Evolutionary conservation across 2,329 filamentous ascomycete genomes (phyloP).

Genomic region (Huntiella decipiens): DNA sequence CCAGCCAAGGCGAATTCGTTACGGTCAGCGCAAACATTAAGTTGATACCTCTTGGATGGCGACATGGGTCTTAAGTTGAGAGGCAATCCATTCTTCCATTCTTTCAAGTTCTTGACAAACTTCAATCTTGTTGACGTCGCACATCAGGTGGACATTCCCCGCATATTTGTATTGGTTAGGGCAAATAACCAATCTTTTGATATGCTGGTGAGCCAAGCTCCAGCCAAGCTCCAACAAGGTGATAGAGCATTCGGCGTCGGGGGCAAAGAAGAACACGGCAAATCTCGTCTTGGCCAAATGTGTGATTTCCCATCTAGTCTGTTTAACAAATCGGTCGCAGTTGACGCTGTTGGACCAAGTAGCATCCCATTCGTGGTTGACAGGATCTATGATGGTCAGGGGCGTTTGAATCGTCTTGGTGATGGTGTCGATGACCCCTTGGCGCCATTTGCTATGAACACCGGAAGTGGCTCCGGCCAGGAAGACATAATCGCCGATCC

Average conservation of each 20-base stretch:
- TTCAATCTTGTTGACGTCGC: conserved; percentile 26
- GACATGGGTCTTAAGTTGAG: not conserved
- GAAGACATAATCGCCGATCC: conserved; percentile 23
- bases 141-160: conserved; percentile 43
- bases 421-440: conserved; percentile 18
- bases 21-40: too few relatives aligned
- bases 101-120: conserved; percentile 19
- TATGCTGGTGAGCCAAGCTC: conserved; percentile 19
- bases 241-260: conserved; percentile 32
- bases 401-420: conserved; percentile 13
- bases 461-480: conserved; percentile 37
- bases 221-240: conserved; percentile 43
- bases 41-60: too few relatives aligned
- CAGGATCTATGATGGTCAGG: conserved; percentile 38
- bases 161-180: conserved; percentile 32
- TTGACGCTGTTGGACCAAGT: conserved; percentile 31
- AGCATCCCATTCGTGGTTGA: conserved; percentile 35
- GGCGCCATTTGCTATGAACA: conserved; percentile 30
- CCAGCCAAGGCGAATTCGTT: too few relatives aligned
- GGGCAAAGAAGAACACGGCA: conserved; percentile 37
- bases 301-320: conserved; percentile 43
- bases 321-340: conserved; percentile 28
- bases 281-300: conserved; percentile 33
- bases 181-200: conserved; percentile 36
- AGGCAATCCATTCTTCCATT: not conserved